Percentiles rank a stretch among this genome's conserved stretches.
phyloP scores from a whole-genome alignment of 345 rosid genomes.

The Salix caprea region DNA sequence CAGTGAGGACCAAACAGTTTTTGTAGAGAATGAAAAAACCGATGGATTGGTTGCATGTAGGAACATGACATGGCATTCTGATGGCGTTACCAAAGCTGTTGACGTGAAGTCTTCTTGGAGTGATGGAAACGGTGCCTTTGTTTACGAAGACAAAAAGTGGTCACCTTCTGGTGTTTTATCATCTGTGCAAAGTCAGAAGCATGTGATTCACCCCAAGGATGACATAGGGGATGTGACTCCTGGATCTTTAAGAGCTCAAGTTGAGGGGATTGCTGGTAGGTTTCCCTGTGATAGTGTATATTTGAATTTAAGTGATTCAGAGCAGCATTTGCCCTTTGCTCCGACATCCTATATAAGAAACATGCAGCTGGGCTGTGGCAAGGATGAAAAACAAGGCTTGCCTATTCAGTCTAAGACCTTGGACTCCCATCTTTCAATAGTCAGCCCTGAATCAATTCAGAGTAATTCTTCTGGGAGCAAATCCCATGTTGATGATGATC shows the following conservation, averaged over 20 bases:
- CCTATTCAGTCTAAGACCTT: slow-evolving; percentile 30
- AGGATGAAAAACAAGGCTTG: slow-evolving; percentile 35
- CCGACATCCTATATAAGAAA: slow-evolving; percentile 26
- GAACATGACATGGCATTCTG: slow-evolving; percentile 26
- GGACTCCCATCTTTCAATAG: slow-evolving; percentile 40
- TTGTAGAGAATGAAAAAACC: slow-evolving; percentile 27
- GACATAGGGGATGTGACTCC: slow-evolving; percentile 22
- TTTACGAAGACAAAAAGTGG: slow-evolving; percentile 28
- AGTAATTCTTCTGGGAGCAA: slow-evolving; percentile 55
- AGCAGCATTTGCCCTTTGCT: slow-evolving; percentile 27
- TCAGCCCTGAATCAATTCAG: slow-evolving; percentile 64
- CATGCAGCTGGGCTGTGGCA: slow-evolving; percentile 25
- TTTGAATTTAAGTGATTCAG: slow-evolving; percentile 32
- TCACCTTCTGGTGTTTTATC: slow-evolving; percentile 25
- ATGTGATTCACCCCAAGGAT: slow-evolving; percentile 13
- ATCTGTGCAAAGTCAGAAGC: slow-evolving; percentile 16
- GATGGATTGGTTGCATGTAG: slow-evolving; percentile 22
- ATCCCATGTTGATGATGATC: slow-evolving; percentile 60
- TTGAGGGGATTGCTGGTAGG: slow-evolving; percentile 22
- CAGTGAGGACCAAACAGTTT: slow-evolving; percentile 16
- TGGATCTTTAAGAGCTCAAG: slow-evolving; percentile 27
- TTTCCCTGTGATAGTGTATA: slow-evolving; percentile 11
- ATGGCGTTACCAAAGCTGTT: slow-evolving; percentile 18
- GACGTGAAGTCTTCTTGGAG: slow-evolving; percentile 12
- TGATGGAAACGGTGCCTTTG: slow-evolving; percentile 25